Conservation (phyloP, 192 early-diverging fungal species). For the Rhizophagus prolifer region DNA sequence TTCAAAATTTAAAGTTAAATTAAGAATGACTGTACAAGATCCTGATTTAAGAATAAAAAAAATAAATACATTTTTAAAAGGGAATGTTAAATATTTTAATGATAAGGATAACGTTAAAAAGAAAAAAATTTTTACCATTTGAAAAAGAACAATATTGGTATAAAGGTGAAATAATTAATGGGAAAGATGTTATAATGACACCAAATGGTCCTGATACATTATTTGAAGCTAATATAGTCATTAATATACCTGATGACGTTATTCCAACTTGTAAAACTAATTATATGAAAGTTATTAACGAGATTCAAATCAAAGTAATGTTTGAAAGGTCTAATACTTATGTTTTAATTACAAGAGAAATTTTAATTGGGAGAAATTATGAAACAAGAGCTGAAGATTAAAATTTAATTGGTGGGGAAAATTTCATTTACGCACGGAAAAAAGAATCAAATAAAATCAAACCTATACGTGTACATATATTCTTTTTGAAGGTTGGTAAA, state of each 20-base stretch:
- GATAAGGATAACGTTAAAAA: too few relatives aligned
- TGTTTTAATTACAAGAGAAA: constrained; percentile 2
- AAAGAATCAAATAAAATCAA: too few relatives aligned
- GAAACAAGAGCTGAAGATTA: neutral
- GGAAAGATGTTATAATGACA: neutral
- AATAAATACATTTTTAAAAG: neutral
- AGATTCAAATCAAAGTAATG: constrained; percentile 10
- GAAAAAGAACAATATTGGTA: neutral
- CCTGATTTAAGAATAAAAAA: neutral
- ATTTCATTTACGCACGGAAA: too few relatives aligned
- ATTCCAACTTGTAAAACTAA: neutral
- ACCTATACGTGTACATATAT: too few relatives aligned
- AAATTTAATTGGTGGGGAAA: too few relatives aligned
- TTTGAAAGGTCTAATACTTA: constrained; percentile 3
- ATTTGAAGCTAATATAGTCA: neutral
- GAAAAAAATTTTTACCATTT: neutral
- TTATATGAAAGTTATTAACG: neutral
- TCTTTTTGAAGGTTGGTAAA: too few relatives aligned
- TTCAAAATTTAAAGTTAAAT: neutral
- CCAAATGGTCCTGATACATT: neutral
- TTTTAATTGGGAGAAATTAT: neutral
- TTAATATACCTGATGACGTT: neutral
- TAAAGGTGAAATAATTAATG: neutral
- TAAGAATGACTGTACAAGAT: neutral
- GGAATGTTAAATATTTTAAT: neutral